Evolutionary conservation across 78 protist genomes (phyloP).

Genomic region (Dictyostelium discoideum): DNA sequence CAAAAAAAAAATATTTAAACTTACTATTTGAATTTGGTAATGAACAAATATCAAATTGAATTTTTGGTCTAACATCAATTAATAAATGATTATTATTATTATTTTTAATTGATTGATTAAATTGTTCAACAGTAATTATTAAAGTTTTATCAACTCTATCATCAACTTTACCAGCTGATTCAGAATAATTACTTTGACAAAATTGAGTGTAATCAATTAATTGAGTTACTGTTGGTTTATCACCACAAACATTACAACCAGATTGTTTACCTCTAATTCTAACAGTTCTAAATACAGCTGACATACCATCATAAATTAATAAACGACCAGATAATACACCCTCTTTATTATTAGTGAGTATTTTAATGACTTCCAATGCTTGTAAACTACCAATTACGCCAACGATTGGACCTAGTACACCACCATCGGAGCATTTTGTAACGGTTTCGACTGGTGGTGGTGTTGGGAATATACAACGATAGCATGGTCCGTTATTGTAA

Average conservation of each 20-base stretch:
- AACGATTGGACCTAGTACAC: conserved; percentile 89
- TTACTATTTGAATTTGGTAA: conserved; percentile 62
- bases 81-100: not conserved
- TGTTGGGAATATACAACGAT: conserved; percentile 92
- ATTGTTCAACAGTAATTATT: conserved; percentile 21
- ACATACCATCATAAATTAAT: conserved; percentile 64
- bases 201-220: conserved; percentile 75
- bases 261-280: conserved; percentile 27
- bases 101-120: not conserved
- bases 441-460: conserved; percentile 93
- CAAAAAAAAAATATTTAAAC: no score
- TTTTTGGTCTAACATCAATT: conserved; percentile 72
- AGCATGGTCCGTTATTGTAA: conserved; percentile 90
- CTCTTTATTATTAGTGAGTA: conserved; percentile 22
- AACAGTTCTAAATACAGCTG: conserved; percentile 36
- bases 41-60: conserved; percentile 73
- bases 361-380: conserved; percentile 93
- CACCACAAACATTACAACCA: conserved; percentile 79
- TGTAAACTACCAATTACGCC: conserved; percentile 94
- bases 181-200: conserved; percentile 51
- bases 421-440: conserved; percentile 88
- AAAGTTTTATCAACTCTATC: conserved; percentile 17
- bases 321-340: conserved; percentile 37
- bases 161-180: conserved; percentile 20
- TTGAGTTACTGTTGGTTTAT: conserved; percentile 46